Evolutionary conservation across 495 filamentous ascomycete species (phyloP), one percentile per base, ranked within the genome.

Genomic region (Aspergillus hancockii): DNA sequence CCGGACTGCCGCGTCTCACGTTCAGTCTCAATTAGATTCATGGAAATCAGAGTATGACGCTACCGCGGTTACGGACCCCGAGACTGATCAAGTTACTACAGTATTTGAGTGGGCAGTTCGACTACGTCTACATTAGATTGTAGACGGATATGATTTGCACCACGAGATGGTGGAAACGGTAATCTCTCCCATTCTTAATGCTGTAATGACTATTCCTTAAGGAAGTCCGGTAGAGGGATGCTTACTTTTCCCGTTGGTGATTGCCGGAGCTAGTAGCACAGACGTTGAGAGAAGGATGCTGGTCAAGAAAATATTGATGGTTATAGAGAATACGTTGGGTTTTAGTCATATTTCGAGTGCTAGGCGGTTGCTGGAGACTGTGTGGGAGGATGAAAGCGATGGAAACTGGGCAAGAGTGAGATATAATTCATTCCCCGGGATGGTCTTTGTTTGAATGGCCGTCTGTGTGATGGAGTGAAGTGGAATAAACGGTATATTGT

Each of bases 101-200:
- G 66, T 64, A 9, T 69, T 71, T 54, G 69, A 71, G 38, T 69
- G 66, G 64, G 69, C 69, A 1, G 66, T 71, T 38, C 62, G 69
- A 9, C 46, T 71, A n/a, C 63, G 69, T 22, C 45, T 71, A 19
- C 67, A 71, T 55, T 64, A 71, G 46, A 64, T 71, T 18, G 69
- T 71, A 7, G 60, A 71, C 23, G 69, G 69, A 0, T 71, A 71
- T 49, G 60, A 67, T 32, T 51, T 60, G 4, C 16, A 46, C 4
- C 64, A 69, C 52, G 38, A 51, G 4, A 61, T 63, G 28, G 69
- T 67, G 12, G 66, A 71, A 53, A 36, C 46, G 1, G 61, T 62
- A 6, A 45, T 69, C 25, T 12, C 38, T 0, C 52, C 25, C 3
- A 71, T 71, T 22, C 38, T 71, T 0, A 47, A 64, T 13, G 41